These are phyloP conservation scores for Leccinum angustisporum DNA, from an alignment of 1,284 basidiomycete species.

Conservation along the genomic window DNA sequence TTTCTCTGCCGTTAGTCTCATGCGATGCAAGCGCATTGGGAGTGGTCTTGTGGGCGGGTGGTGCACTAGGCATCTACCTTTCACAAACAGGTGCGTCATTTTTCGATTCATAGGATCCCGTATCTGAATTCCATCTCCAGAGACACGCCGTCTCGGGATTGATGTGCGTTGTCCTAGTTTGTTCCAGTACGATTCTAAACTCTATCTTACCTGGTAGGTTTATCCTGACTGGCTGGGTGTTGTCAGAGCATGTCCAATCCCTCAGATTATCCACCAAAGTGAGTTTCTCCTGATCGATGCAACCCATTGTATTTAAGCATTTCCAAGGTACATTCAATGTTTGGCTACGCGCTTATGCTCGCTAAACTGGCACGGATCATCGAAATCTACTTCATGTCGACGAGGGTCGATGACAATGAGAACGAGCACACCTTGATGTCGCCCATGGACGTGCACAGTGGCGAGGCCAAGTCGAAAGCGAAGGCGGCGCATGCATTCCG, in stretches of 20 bases:
- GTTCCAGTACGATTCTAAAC: background rate
- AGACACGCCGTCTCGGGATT: constrained; percentile 82
- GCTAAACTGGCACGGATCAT: constrained; percentile 83
- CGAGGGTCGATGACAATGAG: constrained; percentile 40
- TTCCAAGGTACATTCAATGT: constrained; percentile 74
- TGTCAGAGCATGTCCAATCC: constrained; percentile 88
- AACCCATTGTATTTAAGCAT: constrained; percentile 12
- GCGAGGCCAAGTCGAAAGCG: constrained; percentile 25
- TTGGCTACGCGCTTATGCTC: constrained; percentile 86
- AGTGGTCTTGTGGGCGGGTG: constrained; percentile 84
- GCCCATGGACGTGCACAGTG: constrained; percentile 13
- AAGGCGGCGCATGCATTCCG: constrained; percentile 66
- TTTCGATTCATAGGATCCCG: background rate
- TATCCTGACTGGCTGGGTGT: constrained; percentile 91
- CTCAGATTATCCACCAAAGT: constrained; percentile 84
- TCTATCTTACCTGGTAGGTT: constrained; percentile 48
- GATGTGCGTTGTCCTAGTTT: constrained; percentile 55
- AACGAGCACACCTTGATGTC: constrained; percentile 65
- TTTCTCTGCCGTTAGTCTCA: constrained; percentile 2
- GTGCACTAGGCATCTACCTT: constrained; percentile 84
- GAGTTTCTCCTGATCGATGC: background rate
- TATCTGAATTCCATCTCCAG: constrained; percentile 16
- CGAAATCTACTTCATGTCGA: constrained; percentile 78
- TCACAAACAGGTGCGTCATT: constrained; percentile 65
- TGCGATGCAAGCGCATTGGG: constrained; percentile 38